These are phyloP conservation scores for Aspergillus kassunensis DNA, from an alignment of 495 filamentous ascomycete genomes.

Conservation along the genomic window DNA sequence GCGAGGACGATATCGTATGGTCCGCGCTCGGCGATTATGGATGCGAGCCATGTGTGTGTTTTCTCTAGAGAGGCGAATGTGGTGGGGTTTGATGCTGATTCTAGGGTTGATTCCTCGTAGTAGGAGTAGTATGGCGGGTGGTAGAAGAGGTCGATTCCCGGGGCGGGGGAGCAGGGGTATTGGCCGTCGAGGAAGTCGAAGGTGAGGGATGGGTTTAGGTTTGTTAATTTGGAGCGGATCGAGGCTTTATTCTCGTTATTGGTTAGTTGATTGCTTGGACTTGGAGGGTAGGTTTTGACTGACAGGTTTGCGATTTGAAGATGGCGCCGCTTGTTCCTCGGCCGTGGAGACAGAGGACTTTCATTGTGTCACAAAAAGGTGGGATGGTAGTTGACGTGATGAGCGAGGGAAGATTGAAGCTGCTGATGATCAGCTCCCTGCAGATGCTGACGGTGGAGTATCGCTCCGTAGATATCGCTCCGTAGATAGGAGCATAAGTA, in stretches of 20 bases:
- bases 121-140: constrained; percentile 46
- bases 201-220: constrained; percentile 31
- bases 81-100: constrained; percentile 14
- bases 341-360: constrained; percentile 61
- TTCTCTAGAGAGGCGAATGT: constrained; percentile 32
- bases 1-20: constrained; percentile 59
- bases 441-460: neutral
- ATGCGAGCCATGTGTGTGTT: constrained; percentile 44
- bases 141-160: constrained; percentile 53
- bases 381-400: neutral
- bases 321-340: constrained; percentile 55
- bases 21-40: constrained; percentile 44
- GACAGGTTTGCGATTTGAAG: constrained; percentile 57
- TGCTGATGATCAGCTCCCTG: neutral
- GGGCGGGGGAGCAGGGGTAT: constrained; percentile 37
- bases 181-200: constrained; percentile 59
- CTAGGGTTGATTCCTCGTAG: constrained; percentile 30
- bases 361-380: constrained; percentile 35
- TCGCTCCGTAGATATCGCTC: no score
- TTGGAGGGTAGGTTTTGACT: constrained; percentile 22
- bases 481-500: no score
- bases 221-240: constrained; percentile 34
- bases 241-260: constrained; percentile 22
- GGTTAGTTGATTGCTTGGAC: neutral
- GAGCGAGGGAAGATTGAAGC: neutral